Base-by-base conservation (phyloP, 1,284 basidiomycete genomes). In the Crocinoboletus sp. region DNA sequence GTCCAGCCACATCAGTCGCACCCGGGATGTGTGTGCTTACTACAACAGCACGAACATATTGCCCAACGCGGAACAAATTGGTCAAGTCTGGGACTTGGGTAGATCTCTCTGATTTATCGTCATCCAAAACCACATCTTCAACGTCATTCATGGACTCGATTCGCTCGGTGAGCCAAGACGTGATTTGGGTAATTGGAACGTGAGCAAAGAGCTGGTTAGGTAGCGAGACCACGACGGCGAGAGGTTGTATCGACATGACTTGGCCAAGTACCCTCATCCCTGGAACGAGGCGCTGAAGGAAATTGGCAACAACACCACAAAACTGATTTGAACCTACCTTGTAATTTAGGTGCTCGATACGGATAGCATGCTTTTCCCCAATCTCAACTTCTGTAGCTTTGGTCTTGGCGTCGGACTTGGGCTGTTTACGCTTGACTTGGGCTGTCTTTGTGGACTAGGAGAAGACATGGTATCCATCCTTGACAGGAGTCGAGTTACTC, bases 141-240 rank as follows among this genome's bases (percentile, higher is more conserved):
- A 67, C 66, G 32, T 72, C 70, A 17, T 81, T 77, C 55, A 78
- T 73, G 27, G 71, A 70, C 55, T 86, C 87, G 22, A 91, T 74
- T 13, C 78, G 72, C 19, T 72, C 58, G 3, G 94, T 98, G 50
- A 95, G 78, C 54, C 89, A 82, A 12, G 78, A 69, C n/a, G 94
- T 93, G 49, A 99, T 80, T 65, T 94, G 84, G 25, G 94, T 98
- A 56, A 99, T 94, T 9, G 96, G 95, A 20, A 99, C 77, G 67
- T 99, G 94, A 4, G 82, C 96, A 52, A 94, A 80, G 32, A 99
- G 80, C 70, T 99, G 95, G 63, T 94, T 91, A 17, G 96, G 95
- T 17, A 99, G 75, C 6, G 94, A 97, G 19, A 99, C 73, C 46
- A 99, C 80, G 33, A 99, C 77, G 36, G 91, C 90, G 19, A 99